Percentiles rank a stretch among this genome's conserved stretches.
These are phyloP conservation scores for Chenopodium suecicum DNA, from an alignment of 148 eudicot species.

Conservation along the genomic window DNA sequence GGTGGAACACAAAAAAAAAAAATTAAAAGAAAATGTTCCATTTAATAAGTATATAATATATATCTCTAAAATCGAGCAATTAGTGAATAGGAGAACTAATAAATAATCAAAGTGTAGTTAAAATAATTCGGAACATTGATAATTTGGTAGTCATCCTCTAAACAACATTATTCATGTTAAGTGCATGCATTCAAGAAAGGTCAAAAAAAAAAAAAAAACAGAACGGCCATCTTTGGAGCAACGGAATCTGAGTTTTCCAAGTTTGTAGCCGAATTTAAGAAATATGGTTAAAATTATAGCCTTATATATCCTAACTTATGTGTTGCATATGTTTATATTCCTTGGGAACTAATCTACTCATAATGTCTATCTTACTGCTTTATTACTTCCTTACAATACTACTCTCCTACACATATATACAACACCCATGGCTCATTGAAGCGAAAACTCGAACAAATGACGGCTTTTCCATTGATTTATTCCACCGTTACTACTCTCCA, in stretches of 20 bases:
- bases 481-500: conserved; percentile 26
- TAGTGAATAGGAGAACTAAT: no score
- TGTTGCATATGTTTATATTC: neutral
- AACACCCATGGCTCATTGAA: neutral
- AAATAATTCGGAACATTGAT: no score
- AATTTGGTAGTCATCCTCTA: no score
- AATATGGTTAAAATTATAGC: neutral
- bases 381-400: conserved; percentile 22
- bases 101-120: no score
- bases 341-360: neutral
- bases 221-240: neutral
- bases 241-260: conserved; percentile 13
- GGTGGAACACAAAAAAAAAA: no score
- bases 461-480: conserved; percentile 19
- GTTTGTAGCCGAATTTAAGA: conserved; percentile 19
- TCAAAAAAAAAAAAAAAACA: neutral
- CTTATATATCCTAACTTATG: neutral
- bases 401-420: conserved; percentile 11
- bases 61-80: no score
- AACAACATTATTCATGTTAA: conserved; percentile 14
- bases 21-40: no score
- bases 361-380: conserved; percentile 19
- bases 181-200: neutral
- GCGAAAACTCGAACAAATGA: neutral
- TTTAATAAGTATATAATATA: no score